These are phyloP conservation scores for Glebionis coronaria DNA, from an alignment of 129 eudicot species.

Conservation along the genomic window DNA sequence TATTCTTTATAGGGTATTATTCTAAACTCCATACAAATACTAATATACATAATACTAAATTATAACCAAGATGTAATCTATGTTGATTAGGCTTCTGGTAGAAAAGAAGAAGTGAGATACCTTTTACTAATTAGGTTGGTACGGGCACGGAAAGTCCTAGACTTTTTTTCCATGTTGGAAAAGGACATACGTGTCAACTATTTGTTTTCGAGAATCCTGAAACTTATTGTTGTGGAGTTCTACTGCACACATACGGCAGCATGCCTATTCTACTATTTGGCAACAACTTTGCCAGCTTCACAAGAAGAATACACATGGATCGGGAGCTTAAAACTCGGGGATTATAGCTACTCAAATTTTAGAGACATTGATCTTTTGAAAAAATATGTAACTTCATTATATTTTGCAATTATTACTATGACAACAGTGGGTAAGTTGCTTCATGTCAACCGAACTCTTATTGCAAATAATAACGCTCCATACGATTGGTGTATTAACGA, in stretches of 20 bases:
- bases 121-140: slow-evolving; percentile 62
- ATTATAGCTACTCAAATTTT: slow-evolving; percentile 55
- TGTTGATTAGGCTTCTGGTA: slow-evolving; percentile 46
- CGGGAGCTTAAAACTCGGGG: slow-evolving; percentile 68
- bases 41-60: too few species aligned
- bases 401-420: slow-evolving; percentile 79
- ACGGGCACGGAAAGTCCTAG: slow-evolving; percentile 49
- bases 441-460: background rate
- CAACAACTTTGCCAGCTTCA: slow-evolving; percentile 57
- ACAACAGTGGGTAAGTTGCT: slow-evolving; percentile 61
- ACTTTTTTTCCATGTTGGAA: slow-evolving; percentile 52
- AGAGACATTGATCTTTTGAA: slow-evolving; percentile 53
- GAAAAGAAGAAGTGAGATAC: slow-evolving; percentile 66
- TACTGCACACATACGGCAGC: slow-evolving; percentile 90
- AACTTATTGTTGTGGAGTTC: slow-evolving; percentile 60
- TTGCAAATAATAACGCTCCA: background rate
- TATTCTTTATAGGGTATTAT: background rate
- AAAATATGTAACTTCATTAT: slow-evolving; percentile 54
- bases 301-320: slow-evolving; percentile 78
- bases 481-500: background rate
- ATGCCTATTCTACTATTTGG: slow-evolving; percentile 70
- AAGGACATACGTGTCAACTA: slow-evolving; percentile 70
- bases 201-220: slow-evolving; percentile 59
- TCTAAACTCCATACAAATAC: background rate
- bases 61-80: background rate